phyloP scores from a whole-genome alignment of 2,329 filamentous ascomycete genomes.

The Aspergillaceae sp. region DNA sequence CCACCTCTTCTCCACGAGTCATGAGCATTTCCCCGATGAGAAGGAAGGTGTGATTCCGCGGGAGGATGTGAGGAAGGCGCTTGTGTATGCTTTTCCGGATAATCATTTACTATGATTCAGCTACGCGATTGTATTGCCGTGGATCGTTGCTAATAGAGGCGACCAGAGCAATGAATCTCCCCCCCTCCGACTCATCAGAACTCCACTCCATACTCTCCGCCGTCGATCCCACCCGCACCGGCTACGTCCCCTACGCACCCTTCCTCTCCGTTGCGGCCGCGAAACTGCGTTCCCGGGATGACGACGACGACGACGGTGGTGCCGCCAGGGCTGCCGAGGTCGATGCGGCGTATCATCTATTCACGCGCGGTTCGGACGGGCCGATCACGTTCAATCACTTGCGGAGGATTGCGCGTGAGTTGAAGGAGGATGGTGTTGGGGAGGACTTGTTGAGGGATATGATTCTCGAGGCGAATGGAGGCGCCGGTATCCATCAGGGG shows the following conservation, averaged over 20 bases:
- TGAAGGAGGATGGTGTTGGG: conserved; percentile 69
- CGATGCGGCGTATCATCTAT: conserved; percentile 71
- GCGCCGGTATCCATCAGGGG: conserved; percentile 59
- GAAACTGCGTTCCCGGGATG: conserved; percentile 57
- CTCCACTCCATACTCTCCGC: conserved; percentile 68
- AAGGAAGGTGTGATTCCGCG: conserved; percentile 62
- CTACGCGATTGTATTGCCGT: too few species aligned
- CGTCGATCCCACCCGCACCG: conserved; percentile 73
- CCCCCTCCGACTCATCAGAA: conserved; percentile 55
- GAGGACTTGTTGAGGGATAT: conserved; percentile 85
- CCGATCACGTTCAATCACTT: conserved; percentile 76
- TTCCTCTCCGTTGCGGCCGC: conserved; percentile 86
- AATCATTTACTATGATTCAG: too few species aligned
- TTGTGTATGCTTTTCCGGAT: conserved; percentile 50
- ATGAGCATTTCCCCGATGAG: conserved; percentile 59
- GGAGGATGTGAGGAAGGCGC: conserved; percentile 59
- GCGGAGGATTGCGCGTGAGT: conserved; percentile 64
- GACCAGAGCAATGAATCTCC: conserved; percentile 69
- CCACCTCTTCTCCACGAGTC: conserved; percentile 56
- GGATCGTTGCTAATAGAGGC: not conserved
- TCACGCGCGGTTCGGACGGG: conserved; percentile 49
- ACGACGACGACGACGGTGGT: conserved; percentile 41
- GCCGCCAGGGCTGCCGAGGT: conserved; percentile 56
- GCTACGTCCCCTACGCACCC: conserved; percentile 66
- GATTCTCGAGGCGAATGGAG: conserved; percentile 88